These are phyloP conservation scores for Urtica urens DNA, from an alignment of 306 rosid genomes.

Conservation along the genomic window DNA sequence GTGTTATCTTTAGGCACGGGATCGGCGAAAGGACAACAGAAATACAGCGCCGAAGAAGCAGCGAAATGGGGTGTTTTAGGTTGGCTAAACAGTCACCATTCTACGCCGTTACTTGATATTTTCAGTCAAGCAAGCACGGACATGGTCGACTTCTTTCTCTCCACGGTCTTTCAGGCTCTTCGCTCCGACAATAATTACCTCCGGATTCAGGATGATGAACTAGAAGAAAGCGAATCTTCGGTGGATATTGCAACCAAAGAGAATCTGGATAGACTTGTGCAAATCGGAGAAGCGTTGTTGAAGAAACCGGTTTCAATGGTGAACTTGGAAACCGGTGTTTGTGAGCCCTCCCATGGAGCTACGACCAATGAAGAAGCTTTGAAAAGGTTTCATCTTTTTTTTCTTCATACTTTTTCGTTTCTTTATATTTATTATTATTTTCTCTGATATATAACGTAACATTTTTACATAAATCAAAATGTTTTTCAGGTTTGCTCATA, in stretches of 20 bases:
- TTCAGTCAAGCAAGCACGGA: conserved; percentile 33
- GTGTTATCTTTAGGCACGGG: conserved; percentile 37
- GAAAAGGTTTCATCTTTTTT: conserved; percentile 12
- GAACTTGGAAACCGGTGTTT: conserved; percentile 17
- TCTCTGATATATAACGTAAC: background rate
- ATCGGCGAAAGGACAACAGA: conserved; percentile 13
- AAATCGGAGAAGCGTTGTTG: conserved; percentile 23
- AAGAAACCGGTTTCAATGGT: conserved; percentile 24
- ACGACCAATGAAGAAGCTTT: conserved; percentile 31
- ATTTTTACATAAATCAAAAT: background rate
- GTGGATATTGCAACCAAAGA: conserved; percentile 23
- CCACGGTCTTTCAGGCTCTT: conserved; percentile 26
- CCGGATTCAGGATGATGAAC: conserved; percentile 29
- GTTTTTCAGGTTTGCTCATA: background rate
- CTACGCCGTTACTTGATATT: conserved; percentile 26
- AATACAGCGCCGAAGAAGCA: conserved; percentile 18
- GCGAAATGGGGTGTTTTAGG: conserved; percentile 32
- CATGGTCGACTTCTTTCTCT: conserved; percentile 33
- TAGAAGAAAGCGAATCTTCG: conserved; percentile 6
- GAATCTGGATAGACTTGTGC: conserved; percentile 18
- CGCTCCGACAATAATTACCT: conserved; percentile 19
- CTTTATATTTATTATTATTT: no score
- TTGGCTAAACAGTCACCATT: conserved; percentile 23
- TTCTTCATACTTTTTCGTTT: background rate
- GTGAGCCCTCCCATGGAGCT: conserved; percentile 7